These are phyloP conservation scores for Pseudogymnoascus sp. DNA, from an alignment of 2,329 filamentous ascomycete species.

Conservation along the genomic window DNA sequence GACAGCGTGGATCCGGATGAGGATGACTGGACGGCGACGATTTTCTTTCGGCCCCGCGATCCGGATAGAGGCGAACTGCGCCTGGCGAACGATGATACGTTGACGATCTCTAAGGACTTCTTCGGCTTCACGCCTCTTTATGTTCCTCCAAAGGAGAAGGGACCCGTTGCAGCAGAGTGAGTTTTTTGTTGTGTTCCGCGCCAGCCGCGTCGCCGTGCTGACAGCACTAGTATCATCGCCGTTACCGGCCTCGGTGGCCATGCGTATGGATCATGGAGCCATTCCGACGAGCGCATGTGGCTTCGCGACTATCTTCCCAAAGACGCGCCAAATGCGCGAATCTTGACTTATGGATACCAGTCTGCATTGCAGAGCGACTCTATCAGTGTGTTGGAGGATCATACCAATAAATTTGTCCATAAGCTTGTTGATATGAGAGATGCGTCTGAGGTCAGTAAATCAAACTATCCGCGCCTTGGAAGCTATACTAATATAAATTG, in stretches of 20 bases:
- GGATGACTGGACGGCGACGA: slow-evolving; percentile 3
- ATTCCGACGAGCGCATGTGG: slow-evolving; percentile 9
- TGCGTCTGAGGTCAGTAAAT: neutral
- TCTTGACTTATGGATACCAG: slow-evolving; percentile 10
- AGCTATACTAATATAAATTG: neutral
- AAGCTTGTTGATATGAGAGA: slow-evolving; percentile 6
- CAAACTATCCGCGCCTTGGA: neutral
- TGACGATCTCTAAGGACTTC: neutral
- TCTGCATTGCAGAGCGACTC: slow-evolving; percentile 9
- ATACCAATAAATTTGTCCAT: neutral
- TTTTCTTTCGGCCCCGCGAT: neutral
- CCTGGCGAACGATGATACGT: neutral
- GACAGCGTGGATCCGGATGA: neutral
- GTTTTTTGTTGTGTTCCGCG: neutral
- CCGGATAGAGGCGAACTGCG: neutral
- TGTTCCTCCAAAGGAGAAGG: neutral
- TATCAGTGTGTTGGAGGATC: neutral
- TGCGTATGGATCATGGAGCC: slow-evolving; percentile 10
- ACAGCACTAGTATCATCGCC: slow-evolving; percentile 11
- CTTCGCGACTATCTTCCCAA: slow-evolving; percentile 10
- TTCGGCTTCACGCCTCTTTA: neutral
- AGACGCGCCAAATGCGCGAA: slow-evolving; percentile 3
- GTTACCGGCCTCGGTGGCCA: slow-evolving; percentile 11
- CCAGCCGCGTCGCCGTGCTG: neutral
- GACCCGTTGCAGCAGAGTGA: neutral